Evolutionary conservation across 1,284 basidiomycete genomes (phyloP).

Genomic region (Pterulicium gracile): DNA sequence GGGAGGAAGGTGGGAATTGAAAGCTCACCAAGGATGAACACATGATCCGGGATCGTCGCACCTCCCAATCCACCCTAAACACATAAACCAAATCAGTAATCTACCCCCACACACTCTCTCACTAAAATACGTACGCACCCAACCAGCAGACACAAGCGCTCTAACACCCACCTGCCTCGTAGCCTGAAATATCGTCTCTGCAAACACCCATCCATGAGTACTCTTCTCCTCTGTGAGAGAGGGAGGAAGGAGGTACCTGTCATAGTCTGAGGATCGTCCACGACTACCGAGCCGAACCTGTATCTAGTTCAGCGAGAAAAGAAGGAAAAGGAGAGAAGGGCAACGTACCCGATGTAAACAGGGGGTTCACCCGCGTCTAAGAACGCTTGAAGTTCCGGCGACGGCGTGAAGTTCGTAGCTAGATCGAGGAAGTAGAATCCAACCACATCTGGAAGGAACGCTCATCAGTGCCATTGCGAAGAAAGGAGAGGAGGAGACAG

Average conservation of each 20-base stretch:
- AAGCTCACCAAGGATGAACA: slow-evolving; percentile 40
- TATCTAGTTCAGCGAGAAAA: too few species aligned
- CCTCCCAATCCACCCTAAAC: slow-evolving; percentile 41
- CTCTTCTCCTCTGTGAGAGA: background rate
- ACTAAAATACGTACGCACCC: too few species aligned
- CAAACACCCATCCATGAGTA: background rate
- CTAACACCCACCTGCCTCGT: slow-evolving; percentile 40
- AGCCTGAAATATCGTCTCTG: slow-evolving; percentile 47
- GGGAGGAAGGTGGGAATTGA: too few species aligned
- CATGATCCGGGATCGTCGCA: slow-evolving; percentile 31
- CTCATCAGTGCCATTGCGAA: too few species aligned
- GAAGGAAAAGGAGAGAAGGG: too few species aligned
- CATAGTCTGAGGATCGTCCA: slow-evolving; percentile 48
- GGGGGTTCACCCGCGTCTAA: slow-evolving; percentile 41
- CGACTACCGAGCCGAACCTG: slow-evolving; percentile 55
- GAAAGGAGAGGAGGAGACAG: too few species aligned
- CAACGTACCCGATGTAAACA: slow-evolving; percentile 44
- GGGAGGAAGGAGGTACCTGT: slow-evolving; percentile 27
- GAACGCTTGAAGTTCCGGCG: slow-evolving; percentile 35
- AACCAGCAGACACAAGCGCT: slow-evolving; percentile 53
- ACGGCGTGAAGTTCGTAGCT: slow-evolving; percentile 35
- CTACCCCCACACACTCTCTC: too few species aligned
- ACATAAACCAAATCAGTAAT: too few species aligned
- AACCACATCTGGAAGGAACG: slow-evolving; percentile 56
- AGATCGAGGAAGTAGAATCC: slow-evolving; percentile 55